Conservation (phyloP, 495 filamentous ascomycete species). For the Tuber brumale region DNA sequence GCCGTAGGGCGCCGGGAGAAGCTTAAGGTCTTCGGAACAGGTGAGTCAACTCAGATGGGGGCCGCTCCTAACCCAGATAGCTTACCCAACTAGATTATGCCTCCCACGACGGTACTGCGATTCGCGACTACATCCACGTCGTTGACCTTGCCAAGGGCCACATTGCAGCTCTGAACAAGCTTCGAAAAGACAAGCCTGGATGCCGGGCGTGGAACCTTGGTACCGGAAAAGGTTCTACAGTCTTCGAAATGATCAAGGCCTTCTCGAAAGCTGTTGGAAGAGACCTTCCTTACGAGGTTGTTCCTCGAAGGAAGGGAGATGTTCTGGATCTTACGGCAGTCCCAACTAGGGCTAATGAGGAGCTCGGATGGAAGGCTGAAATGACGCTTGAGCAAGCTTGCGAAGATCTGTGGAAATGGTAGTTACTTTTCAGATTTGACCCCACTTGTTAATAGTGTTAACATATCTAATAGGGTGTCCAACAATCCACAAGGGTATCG, state of each 20-base stretch:
- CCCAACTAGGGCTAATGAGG: conserved; percentile 73
- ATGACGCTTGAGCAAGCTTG: conserved; percentile 86
- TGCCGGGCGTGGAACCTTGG: conserved; percentile 96
- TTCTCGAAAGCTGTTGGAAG: conserved; percentile 81
- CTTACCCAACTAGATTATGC: conserved; percentile 58
- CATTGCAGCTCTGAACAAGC: conserved; percentile 84
- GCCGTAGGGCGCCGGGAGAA: conserved; percentile 93
- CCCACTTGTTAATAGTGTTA: conserved; percentile 3
- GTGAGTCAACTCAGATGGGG: conserved; percentile 48
- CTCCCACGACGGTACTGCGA: conserved; percentile 73
- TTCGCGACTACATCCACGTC: conserved; percentile 74
- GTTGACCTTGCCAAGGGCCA: conserved; percentile 85
- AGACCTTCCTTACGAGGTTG: conserved; percentile 80
- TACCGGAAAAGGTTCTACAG: conserved; percentile 89
- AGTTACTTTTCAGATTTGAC: conserved; percentile 41
- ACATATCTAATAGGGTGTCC: conserved; percentile 47
- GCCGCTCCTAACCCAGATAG: background rate
- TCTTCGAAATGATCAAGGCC: conserved; percentile 94
- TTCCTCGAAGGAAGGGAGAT: conserved; percentile 74
- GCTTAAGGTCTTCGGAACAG: conserved; percentile 86
- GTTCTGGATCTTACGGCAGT: conserved; percentile 93
- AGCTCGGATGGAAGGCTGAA: conserved; percentile 89
- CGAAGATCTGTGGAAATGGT: conserved; percentile 89
- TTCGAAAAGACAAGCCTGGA: conserved; percentile 80
- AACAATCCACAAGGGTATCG: conserved; percentile 96